These are phyloP conservation scores for Allantophomopsis lycopodina DNA, from an alignment of 2,329 filamentous ascomycete genomes.

Conservation along the genomic window DNA sequence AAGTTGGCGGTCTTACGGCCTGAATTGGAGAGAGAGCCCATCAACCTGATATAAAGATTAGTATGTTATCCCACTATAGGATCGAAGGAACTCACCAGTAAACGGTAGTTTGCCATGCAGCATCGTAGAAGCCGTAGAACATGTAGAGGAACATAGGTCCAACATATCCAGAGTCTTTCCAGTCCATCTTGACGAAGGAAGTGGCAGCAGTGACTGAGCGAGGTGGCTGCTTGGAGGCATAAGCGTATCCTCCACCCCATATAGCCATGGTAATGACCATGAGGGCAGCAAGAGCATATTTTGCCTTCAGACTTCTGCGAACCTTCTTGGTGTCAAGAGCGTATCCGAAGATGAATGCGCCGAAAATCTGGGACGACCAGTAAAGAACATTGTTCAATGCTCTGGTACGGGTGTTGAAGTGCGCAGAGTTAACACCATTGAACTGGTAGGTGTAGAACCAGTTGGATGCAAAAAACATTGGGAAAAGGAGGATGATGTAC, in stretches of 20 bases:
- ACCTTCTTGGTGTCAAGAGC: slow-evolving; percentile 47
- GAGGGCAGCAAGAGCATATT: slow-evolving; percentile 44
- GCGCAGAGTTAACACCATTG: slow-evolving; percentile 56
- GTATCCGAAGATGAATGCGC: slow-evolving; percentile 60
- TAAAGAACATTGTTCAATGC: slow-evolving; percentile 72
- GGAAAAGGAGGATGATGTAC: slow-evolving; percentile 64
- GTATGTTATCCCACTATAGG: slow-evolving; percentile 1
- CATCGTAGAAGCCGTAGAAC: slow-evolving; percentile 82
- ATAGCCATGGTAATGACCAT: slow-evolving; percentile 60
- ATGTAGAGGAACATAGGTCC: slow-evolving; percentile 83
- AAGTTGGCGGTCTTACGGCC: slow-evolving; percentile 85
- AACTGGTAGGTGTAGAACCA: slow-evolving; percentile 74
- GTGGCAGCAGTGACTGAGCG: slow-evolving; percentile 10
- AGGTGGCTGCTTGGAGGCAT: slow-evolving; percentile 47
- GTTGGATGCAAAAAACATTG: slow-evolving; percentile 71
- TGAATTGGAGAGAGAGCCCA: slow-evolving; percentile 89
- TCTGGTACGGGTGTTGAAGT: slow-evolving; percentile 62
- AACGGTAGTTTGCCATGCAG: slow-evolving; percentile 76
- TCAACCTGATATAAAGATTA: slow-evolving; percentile 45
- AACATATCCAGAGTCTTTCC: slow-evolving; percentile 51
- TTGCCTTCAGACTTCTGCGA: slow-evolving; percentile 54
- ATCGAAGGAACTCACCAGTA: slow-evolving; percentile 52
- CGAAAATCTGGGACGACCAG: slow-evolving; percentile 66
- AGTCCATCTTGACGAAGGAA: slow-evolving; percentile 33
- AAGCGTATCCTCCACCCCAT: slow-evolving; percentile 76